phyloP scores from a whole-genome alignment of 441 rosid genomes.

The Adansonia rubrostipa region DNA sequence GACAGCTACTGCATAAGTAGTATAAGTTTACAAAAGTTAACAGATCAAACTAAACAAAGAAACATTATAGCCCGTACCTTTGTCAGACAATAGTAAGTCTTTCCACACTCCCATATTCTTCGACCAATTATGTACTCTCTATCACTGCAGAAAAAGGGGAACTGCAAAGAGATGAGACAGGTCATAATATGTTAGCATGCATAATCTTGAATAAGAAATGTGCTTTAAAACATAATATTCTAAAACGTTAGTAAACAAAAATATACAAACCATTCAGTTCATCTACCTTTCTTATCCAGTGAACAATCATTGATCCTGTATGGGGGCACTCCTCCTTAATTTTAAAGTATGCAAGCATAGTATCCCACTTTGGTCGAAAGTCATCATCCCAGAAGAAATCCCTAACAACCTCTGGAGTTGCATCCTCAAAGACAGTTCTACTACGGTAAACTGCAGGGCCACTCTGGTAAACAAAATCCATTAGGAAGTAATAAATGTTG shows the following conservation, averaged over 20 bases:
- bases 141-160: conserved; percentile 94
- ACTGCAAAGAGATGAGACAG: conserved; percentile 53
- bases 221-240: conserved; percentile 1
- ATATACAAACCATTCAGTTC: neutral
- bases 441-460: conserved; percentile 71
- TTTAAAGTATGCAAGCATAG: conserved; percentile 76
- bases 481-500: conserved; percentile 11
- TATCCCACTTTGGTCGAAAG: conserved; percentile 86
- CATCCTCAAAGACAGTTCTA: conserved; percentile 91
- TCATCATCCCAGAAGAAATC: conserved; percentile 56
- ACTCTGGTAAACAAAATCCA: conserved; percentile 50
- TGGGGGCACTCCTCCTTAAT: conserved; percentile 69
- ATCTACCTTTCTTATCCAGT: conserved; percentile 83
- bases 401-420: conserved; percentile 74
- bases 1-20: neutral
- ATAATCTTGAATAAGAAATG: neutral
- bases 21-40: neutral
- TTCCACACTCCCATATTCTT: conserved; percentile 92
- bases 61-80: conserved; percentile 54
- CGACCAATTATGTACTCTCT: conserved; percentile 87
- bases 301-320: conserved; percentile 71
- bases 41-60: conserved; percentile 3
- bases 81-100: conserved; percentile 75
- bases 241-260: conserved; percentile 10
- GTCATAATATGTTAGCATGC: conserved; percentile 9